Base-by-base conservation (phyloP, 73 alveolate genomes). In the Paramecium sexaurelia region DNA sequence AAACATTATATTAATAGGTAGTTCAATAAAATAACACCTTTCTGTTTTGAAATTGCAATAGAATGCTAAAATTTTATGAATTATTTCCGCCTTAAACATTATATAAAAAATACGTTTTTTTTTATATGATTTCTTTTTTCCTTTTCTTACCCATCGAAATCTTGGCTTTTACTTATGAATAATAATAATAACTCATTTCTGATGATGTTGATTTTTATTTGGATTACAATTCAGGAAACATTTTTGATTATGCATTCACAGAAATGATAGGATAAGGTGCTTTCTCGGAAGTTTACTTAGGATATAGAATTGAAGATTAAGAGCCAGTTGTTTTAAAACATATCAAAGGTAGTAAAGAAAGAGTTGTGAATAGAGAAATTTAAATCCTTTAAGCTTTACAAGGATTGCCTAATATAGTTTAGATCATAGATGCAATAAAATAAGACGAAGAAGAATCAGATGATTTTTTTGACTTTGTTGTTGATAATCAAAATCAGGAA, bases 31-130 rank as follows among this genome's bases (percentile, higher is more conserved):
- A 47, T 43, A 41, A 78, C 3, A 78, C 75, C 1, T 78, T 73
- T 24, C 90, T 75, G 4, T 9, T 78, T 1, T 78, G 90, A 41
- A 78, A 43, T 45, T n/a, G n/a, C n/a, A n/a, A 78, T 41, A 43
- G 61, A 37, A 78, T 78, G 75, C 90, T 41, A 78, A 45, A 78
- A 78, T 78, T 15, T 78, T 78, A 24, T 37, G 90, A 51, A 51
- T 51, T 51, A 51, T n/a, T 51, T 51, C 32, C 3, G 55, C 24
- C 24, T 36, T 35, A 36, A 4, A n/a, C 9, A 51, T 17, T 51
- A 51, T 51, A 15, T 51, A 17, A 17, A 51, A 51, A 51, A 51
- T 51, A 51, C 67, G 67, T 51, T 51, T 51, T 51, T 51, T 51
- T 51, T 17, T 51, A 13, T 51, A 51, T 51, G 67, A 51, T 51